Conservation (phyloP, 768 basidiomycete genomes). For the Russula griseocarnosa region DNA sequence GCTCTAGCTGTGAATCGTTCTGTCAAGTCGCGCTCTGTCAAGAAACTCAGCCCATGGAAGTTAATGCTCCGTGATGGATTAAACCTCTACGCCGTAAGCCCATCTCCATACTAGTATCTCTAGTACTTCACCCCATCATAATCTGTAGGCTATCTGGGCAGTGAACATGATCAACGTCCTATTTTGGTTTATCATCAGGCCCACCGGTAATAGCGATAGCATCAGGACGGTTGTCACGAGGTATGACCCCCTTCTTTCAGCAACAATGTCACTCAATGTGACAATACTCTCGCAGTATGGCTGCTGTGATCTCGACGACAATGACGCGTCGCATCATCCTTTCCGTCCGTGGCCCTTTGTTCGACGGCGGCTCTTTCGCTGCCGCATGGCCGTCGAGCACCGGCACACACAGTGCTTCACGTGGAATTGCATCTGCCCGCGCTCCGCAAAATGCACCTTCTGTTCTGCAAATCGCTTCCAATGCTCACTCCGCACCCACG, state of each 20-base stretch:
- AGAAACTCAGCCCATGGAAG: slow-evolving; percentile 67
- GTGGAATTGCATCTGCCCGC: slow-evolving; percentile 47
- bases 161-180: slow-evolving; percentile 81
- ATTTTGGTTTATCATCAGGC: slow-evolving; percentile 82
- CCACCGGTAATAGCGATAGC: slow-evolving; percentile 53
- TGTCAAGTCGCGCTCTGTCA: slow-evolving; percentile 51
- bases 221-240: slow-evolving; percentile 79
- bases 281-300: slow-evolving; percentile 53
- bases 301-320: slow-evolving; percentile 80
- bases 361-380: slow-evolving; percentile 65
- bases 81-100: slow-evolving; percentile 71
- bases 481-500: slow-evolving; percentile 28
- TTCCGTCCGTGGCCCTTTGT: slow-evolving; percentile 71
- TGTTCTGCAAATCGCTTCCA: slow-evolving; percentile 27
- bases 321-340: slow-evolving; percentile 88
- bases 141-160: slow-evolving; percentile 56
- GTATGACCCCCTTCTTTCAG: slow-evolving; percentile 30
- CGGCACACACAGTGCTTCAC: slow-evolving; percentile 43
- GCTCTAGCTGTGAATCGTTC: slow-evolving; percentile 59
- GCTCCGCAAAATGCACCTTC: slow-evolving; percentile 28
- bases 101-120: slow-evolving; percentile 1
- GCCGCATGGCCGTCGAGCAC: slow-evolving; percentile 36
- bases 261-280: background rate
- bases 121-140: slow-evolving; percentile 6
- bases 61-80: slow-evolving; percentile 87